Base-by-base conservation (phyloP, 495 filamentous ascomycete species). In the Penicillium nucicola region DNA sequence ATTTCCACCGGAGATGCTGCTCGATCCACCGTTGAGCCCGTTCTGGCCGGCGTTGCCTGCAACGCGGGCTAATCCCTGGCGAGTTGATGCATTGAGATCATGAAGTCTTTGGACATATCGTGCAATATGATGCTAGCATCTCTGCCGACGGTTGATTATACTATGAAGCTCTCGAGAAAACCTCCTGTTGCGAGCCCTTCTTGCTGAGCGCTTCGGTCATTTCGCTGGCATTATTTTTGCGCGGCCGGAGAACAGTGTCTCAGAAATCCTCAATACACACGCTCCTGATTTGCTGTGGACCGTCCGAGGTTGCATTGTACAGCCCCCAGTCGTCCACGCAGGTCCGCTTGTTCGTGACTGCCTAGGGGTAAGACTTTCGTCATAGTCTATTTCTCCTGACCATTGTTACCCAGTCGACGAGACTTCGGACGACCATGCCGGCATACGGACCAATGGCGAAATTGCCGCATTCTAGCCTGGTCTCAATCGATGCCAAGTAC, bases 1-100 rank as follows among this genome's bases (percentile, higher is more conserved):
- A 52, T 57, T 57, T 57, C 36, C n/a, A n/a, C n/a, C n/a, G 28
- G 45, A 57, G 44, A 57, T 48, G 43, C 33, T 42, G 53, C 47
- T 48, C 28, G n/a, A 48, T 47, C 45, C 44, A n/a, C 23, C 22
- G 0, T 18, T 20, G 0, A n/a, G 45, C 0, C 17, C n/a, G 34
- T 37, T 35, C 44, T 35, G n/a, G 6, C 20, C 18, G 17, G 22
- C 32, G 14, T 28, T 5, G 44, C 18, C 20, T 35, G 10, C 19
- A 46, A 37, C 15, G 20, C 33, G 11, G 14, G 36, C 17, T 38
- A 43, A 32, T 43, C 38, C 9, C 19, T 10, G 11, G 31, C 28
- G 7, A 35, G 30, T 11, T 14, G 31, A 32, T 25, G 1, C 30
- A 14, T 30, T 31, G 22, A 10, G 12, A 8, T 46, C 7, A 48